phyloP scores from a whole-genome alignment of 495 filamentous ascomycete species.

The Talaromyces proteolyticus region DNA sequence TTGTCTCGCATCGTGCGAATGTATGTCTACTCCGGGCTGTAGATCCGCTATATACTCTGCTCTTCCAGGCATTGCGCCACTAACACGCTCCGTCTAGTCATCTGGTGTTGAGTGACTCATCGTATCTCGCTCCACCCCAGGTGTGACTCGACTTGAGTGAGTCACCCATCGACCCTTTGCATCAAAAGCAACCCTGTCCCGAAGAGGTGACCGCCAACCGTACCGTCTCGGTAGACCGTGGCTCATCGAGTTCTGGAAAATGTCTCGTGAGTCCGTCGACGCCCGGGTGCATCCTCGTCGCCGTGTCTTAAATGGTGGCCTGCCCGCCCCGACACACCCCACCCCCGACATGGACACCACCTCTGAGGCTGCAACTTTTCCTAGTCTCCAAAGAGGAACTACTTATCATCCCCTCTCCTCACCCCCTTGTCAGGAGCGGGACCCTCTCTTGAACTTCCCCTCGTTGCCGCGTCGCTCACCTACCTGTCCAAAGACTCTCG shows the following conservation, averaged over 20 bases:
- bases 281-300: slow-evolving; percentile 28
- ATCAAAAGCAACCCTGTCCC: neutral
- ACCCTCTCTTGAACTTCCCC: slow-evolving; percentile 37
- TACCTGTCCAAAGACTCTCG: slow-evolving; percentile 37
- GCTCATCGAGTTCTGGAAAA: neutral
- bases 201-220: neutral
- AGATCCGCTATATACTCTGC: neutral
- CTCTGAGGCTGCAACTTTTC: slow-evolving; percentile 6
- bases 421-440: slow-evolving; percentile 30
- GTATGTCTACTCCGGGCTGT: neutral
- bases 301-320: slow-evolving; percentile 24
- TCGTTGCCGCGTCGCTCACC: slow-evolving; percentile 44
- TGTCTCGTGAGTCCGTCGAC: slow-evolving; percentile 2
- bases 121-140: neutral
- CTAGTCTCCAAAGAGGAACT: slow-evolving; percentile 41
- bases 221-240: neutral
- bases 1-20: neutral
- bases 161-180: neutral
- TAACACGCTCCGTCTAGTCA: neutral
- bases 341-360: slow-evolving; percentile 8
- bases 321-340: slow-evolving; percentile 20
- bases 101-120: neutral
- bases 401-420: slow-evolving; percentile 45
- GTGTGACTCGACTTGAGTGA: neutral
- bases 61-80: neutral